Conservation (phyloP, 2,329 filamentous ascomycete genomes). For the Colletotrichum tropicicola region DNA sequence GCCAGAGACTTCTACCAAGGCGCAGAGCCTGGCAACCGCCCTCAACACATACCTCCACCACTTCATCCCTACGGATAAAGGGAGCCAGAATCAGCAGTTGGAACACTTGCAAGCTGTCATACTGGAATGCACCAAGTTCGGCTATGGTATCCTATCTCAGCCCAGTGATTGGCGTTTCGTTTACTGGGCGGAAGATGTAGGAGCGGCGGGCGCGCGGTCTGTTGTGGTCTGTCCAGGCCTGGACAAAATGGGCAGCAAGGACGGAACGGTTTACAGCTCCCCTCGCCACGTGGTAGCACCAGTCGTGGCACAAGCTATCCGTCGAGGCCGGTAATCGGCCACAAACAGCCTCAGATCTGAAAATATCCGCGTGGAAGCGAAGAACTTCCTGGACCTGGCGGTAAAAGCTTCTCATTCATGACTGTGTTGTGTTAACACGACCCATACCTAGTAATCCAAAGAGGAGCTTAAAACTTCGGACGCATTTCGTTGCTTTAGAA, state of each 20-base stretch:
- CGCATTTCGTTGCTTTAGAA: too few species aligned
- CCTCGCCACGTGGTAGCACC: conserved; percentile 36
- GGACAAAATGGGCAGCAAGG: conserved; percentile 36
- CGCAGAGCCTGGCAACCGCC: conserved; percentile 40
- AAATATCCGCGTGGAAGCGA: too few species aligned
- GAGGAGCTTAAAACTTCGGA: too few species aligned
- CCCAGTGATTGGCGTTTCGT: conserved; percentile 48
- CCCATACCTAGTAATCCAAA: too few species aligned
- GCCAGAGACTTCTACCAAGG: conserved; percentile 40
- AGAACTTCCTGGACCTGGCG: too few species aligned
- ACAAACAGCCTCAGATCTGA: too few species aligned
- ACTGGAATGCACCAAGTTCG: conserved; percentile 49
- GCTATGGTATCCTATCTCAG: conserved; percentile 53
- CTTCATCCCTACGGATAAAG: conserved; percentile 41
- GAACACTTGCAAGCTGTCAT: conserved; percentile 49
- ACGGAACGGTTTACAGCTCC: conserved; percentile 35
- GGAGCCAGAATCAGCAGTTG: conserved; percentile 41
- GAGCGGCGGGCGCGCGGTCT: not conserved
- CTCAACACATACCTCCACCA: conserved; percentile 44
- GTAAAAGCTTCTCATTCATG: too few species aligned
- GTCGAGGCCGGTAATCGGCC: too few species aligned
- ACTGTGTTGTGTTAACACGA: too few species aligned
- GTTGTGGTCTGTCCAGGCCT: conserved; percentile 41
- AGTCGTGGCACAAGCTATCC: conserved; percentile 17
- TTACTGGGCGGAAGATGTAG: conserved; percentile 25